Conservation (phyloP, 78 protist species). For the Protostelium mycophagum region DNA sequence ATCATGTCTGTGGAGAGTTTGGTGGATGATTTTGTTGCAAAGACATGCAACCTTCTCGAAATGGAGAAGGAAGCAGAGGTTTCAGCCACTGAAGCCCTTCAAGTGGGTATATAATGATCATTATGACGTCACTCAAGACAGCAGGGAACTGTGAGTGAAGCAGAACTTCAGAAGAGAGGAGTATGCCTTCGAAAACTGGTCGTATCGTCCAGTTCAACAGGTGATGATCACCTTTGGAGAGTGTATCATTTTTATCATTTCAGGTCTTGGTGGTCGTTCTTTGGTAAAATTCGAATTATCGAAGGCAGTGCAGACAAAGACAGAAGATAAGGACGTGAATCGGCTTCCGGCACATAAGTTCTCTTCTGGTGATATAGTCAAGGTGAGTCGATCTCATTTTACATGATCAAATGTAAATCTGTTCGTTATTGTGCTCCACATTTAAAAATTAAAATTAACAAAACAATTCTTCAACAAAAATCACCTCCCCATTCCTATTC, state of each 20-base stretch:
- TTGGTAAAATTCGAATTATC: constrained; percentile 17
- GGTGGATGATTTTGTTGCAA: constrained; percentile 11
- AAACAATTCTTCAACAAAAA: too few relatives aligned
- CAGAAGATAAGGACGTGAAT: background rate
- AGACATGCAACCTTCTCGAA: constrained; percentile 30
- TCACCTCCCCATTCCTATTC: too few relatives aligned
- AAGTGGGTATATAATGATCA: constrained; percentile 20
- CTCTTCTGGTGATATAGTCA: constrained; percentile 44
- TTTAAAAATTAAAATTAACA: too few relatives aligned
- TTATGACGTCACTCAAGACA: constrained; percentile 19
- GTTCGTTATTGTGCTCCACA: too few relatives aligned
- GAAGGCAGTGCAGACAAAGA: background rate
- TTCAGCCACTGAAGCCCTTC: constrained; percentile 13
- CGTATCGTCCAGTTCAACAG: constrained; percentile 23
- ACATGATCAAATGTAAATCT: constrained; percentile 19
- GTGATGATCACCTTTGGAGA: background rate
- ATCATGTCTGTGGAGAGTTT: background rate
- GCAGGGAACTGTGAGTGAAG: background rate
- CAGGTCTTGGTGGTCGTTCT: constrained; percentile 17
- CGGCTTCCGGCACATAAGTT: constrained; percentile 26
- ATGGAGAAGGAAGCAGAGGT: constrained; percentile 57
- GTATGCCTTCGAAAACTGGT: constrained; percentile 31
- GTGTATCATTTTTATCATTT: background rate
- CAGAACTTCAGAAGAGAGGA: constrained; percentile 15
- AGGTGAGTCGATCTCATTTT: constrained; percentile 29